phyloP scores from a whole-genome alignment of 176 grass and related monocot species.

The Dendrocalamus sinicus region DNA sequence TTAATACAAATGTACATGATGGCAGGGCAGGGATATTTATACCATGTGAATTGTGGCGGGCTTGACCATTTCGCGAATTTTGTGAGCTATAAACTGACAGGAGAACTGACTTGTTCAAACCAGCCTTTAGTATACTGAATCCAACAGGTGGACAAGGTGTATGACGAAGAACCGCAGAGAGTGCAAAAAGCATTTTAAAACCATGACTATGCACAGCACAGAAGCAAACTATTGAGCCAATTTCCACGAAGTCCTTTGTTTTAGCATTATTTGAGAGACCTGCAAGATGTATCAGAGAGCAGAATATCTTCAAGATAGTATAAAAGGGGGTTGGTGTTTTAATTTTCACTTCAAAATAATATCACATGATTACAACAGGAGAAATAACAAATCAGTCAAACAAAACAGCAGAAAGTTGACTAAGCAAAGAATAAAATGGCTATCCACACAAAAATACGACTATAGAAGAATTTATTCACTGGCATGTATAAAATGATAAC shows the following conservation, averaged over 20 bases:
- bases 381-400: slow-evolving; percentile 12
- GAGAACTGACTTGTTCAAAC: slow-evolving; percentile 93
- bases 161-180: slow-evolving; percentile 85
- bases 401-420: not conserved
- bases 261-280: slow-evolving; percentile 71
- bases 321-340: slow-evolving; percentile 1
- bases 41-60: slow-evolving; percentile 70
- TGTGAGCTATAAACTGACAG: slow-evolving; percentile 86
- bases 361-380: not conserved
- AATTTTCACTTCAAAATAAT: slow-evolving; percentile 26
- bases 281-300: slow-evolving; percentile 47
- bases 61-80: slow-evolving; percentile 56
- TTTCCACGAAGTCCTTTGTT: slow-evolving; percentile 77
- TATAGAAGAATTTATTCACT: not conserved
- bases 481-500: slow-evolving; percentile 12
- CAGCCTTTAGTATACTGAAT: slow-evolving; percentile 89
- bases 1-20: not conserved
- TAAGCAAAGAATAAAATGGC: not conserved
- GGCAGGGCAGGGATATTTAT: not conserved
- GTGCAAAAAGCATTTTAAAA: slow-evolving; percentile 94
- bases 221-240: slow-evolving; percentile 85
- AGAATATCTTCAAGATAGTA: slow-evolving; percentile 14
- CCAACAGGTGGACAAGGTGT: slow-evolving; percentile 91
- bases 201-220: slow-evolving; percentile 97
- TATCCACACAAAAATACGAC: too few relatives aligned